phyloP scores from a whole-genome alignment of 331 rosid species.

The Cydonia oblonga region DNA sequence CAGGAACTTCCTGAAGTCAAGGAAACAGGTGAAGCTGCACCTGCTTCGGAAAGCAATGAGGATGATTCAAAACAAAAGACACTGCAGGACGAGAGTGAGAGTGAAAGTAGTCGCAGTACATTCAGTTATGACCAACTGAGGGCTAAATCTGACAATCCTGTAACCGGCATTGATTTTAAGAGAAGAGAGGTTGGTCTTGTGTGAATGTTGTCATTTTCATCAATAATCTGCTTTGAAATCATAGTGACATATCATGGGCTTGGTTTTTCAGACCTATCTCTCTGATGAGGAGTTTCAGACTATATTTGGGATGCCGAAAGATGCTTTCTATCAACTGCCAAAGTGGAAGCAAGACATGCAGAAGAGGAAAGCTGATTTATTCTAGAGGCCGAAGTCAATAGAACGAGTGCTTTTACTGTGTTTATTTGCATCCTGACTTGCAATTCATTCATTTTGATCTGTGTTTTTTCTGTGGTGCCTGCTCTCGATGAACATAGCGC shows the following conservation, averaged over 20 bases:
- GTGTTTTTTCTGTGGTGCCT: constrained; percentile 31
- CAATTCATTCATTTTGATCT: constrained; percentile 31
- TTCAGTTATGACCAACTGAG: constrained; percentile 84
- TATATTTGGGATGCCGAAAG: constrained; percentile 56
- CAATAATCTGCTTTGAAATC: not conserved
- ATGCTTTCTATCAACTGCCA: constrained; percentile 69
- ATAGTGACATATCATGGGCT: constrained; percentile 8
- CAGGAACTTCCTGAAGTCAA: constrained; percentile 53
- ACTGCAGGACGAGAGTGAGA: constrained; percentile 25
- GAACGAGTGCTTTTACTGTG: constrained; percentile 16
- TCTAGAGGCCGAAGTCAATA: constrained; percentile 29
- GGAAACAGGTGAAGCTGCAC: constrained; percentile 43
- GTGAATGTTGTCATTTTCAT: constrained; percentile 1
- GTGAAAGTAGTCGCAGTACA: constrained; percentile 29
- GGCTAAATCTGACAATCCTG: constrained; percentile 66
- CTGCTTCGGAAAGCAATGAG: constrained; percentile 36
- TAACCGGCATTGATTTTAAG: constrained; percentile 83
- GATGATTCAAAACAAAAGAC: constrained; percentile 45
- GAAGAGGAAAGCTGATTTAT: constrained; percentile 79
- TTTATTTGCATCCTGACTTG: constrained; percentile 26
- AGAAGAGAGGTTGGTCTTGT: constrained; percentile 70
- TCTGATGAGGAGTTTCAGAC: constrained; percentile 65
- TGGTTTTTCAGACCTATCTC: constrained; percentile 60
- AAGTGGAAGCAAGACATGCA: constrained; percentile 98
- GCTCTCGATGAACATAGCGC: constrained; percentile 34